Percentiles rank a stretch among this genome's conserved stretches.
phyloP scores from a whole-genome alignment of 202 grass and related monocot genomes.

The Schoenoplectus tabernaemontani region DNA sequence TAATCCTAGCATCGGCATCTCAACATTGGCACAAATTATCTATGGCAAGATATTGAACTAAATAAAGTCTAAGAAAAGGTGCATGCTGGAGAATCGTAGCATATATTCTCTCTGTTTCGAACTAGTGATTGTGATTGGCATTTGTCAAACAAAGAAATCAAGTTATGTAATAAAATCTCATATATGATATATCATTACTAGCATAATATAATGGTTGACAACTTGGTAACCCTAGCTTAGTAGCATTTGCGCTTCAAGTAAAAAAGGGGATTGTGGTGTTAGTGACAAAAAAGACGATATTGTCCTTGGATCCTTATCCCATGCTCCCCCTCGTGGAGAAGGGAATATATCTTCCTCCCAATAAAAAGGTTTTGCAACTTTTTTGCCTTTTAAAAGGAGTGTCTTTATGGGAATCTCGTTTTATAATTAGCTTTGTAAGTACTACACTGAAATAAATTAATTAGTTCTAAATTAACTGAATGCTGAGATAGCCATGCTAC shows the following conservation, averaged over 20 bases:
- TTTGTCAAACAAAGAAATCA: not conserved
- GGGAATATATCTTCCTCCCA: conserved; percentile 22
- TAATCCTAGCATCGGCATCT: not conserved
- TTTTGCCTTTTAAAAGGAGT: conserved; percentile 25
- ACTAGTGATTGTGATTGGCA: not conserved
- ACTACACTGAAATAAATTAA: not conserved
- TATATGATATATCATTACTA: not conserved
- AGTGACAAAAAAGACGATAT: conserved; percentile 10
- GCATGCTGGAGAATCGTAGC: not conserved
- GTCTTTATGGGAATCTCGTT: conserved; percentile 18
- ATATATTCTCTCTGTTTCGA: conserved; percentile 1
- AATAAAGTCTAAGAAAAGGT: not conserved
- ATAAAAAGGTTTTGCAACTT: conserved; percentile 20
- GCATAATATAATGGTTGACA: not conserved
- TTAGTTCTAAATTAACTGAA: not conserved
- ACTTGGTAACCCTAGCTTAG: not conserved
- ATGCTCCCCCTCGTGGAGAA: conserved; percentile 24
- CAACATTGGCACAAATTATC: not conserved
- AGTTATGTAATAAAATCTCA: not conserved
- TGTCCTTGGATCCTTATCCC: conserved; percentile 23
- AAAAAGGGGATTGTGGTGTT: conserved; percentile 1
- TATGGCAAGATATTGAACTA: not conserved
- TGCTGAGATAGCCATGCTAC: not conserved
- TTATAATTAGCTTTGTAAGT: conserved; percentile 11
- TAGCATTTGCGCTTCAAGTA: not conserved